Conservation (phyloP, 2,329 filamentous ascomycete species). For the Phyllosticta ampelicida region DNA sequence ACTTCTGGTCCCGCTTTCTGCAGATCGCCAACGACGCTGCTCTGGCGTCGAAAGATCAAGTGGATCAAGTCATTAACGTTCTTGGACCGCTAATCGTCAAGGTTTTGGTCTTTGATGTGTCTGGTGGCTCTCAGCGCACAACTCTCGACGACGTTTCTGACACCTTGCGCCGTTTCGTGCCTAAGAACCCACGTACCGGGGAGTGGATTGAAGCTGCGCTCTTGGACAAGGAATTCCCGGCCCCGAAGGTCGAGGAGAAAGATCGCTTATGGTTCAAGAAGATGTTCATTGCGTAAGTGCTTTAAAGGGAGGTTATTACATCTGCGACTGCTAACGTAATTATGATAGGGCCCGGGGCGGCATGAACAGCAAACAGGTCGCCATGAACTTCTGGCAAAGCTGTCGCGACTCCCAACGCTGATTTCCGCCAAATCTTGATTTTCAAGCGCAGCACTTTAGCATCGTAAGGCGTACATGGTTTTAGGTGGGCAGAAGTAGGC, state of each 20-base stretch:
- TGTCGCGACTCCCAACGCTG: slow-evolving; percentile 6
- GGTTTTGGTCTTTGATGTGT: slow-evolving; percentile 7
- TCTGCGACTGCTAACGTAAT: neutral
- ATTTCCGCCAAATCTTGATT: neutral
- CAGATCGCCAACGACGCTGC: neutral
- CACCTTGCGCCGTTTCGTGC: slow-evolving; percentile 1
- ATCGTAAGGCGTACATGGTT: neutral
- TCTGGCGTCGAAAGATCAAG: neutral
- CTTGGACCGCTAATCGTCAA: neutral
- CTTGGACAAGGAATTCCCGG: slow-evolving; percentile 3
- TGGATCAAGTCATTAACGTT: slow-evolving; percentile 3
- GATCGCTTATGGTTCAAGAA: slow-evolving; percentile 7
- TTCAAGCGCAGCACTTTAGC: neutral
- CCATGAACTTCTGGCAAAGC: slow-evolving; percentile 8
- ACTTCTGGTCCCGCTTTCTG: slow-evolving; percentile 49
- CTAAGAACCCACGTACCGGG: neutral
- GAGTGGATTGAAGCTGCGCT: slow-evolving; percentile 5
- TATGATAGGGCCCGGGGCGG: slow-evolving; percentile 5
- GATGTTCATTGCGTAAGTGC: slow-evolving; percentile 10
- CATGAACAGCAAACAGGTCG: neutral
- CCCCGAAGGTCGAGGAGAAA: slow-evolving; percentile 6
- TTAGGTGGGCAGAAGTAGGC: neutral
- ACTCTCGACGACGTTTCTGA: slow-evolving; percentile 5
- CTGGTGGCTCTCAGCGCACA: slow-evolving; percentile 5
- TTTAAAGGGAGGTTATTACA: neutral